Evolutionary conservation across 1,284 basidiomycete species (phyloP), one percentile per base, ranked within the genome.

Genomic region (Vanrija pseudolonga): DNA sequence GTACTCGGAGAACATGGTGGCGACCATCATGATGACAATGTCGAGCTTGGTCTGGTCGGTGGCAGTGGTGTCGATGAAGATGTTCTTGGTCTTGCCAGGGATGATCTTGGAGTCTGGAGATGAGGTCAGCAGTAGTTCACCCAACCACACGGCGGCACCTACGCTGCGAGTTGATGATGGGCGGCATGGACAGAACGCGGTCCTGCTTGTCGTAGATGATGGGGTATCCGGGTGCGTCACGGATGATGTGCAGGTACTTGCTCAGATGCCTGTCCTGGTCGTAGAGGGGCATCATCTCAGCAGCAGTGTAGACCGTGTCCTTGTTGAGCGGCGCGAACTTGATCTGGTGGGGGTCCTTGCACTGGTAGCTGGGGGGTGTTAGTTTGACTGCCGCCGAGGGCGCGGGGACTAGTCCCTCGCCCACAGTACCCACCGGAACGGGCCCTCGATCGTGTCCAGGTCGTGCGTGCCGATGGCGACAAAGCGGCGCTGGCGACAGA

Each of bases 381-480:
- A 51, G 56, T 23, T 22, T 4, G 3, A 8, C 9, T 12, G 41
- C 15, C 20, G 18, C 4, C 11, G 19, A n/a, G n/a, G n/a, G n/a
- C n/a, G n/a, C n/a, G n/a, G n/a, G n/a, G n/a, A n/a, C n/a, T n/a
- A n/a, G n/a, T n/a, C n/a, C n/a, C n/a, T n/a, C n/a, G 22, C 47
- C 18, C 15, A 2, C 20, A 14, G 6, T 17, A 8, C 68, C 51
- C 51, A 69, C 68, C 87, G 80, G 83, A 95, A 96, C 11, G 94
- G 92, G 6, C 84, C 81, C 63, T 85, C 80, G 57, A 99, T 80
- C 1, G 89, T 93, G 76, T 96, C 92, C 42, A 98, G 78, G 77
- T 99, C 96, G 68, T 99, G 96, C 3, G 96, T 98, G 54, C 96
- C 96, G 64, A 99, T 97, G 18, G 96, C 86, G 38, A 97, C 96